A percentile compares a stretch with the other conserved stretches of the same genome.
Conservation (phyloP, 169 alveolate species). For the Cystoisospora suis region DNA sequence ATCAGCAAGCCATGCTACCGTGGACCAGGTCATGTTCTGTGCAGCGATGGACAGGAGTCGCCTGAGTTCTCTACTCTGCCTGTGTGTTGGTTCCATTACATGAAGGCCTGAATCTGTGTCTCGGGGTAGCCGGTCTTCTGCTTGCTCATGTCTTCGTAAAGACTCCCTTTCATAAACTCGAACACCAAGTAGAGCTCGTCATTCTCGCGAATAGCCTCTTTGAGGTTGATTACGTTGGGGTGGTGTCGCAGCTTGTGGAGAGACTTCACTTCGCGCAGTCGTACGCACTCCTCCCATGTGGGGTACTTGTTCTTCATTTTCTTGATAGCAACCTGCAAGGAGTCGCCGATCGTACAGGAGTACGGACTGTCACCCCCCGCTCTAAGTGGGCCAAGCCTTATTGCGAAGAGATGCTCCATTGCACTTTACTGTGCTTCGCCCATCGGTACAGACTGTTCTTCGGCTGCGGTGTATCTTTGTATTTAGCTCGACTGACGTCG, state of each 20-base stretch:
- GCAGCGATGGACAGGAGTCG: too few species aligned
- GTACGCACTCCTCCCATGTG: conserved; percentile 87
- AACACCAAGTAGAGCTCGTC: conserved; percentile 82
- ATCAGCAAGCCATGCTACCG: too few species aligned
- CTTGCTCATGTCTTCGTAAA: conserved; percentile 75
- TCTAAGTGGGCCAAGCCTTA: too few species aligned
- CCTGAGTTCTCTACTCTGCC: too few species aligned
- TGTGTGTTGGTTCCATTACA: neutral
- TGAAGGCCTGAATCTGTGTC: conserved; percentile 34
- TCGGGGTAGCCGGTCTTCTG: conserved; percentile 71
- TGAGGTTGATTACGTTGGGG: conserved; percentile 82
- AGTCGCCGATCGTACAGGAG: too few species aligned
- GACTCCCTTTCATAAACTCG: conserved; percentile 82
- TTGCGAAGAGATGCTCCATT: too few species aligned
- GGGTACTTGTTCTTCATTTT: conserved; percentile 85
- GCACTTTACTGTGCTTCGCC: too few species aligned
- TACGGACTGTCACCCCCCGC: too few species aligned
- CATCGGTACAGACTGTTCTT: too few species aligned
- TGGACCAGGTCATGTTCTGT: too few species aligned
- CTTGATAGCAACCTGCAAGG: conserved; percentile 82
- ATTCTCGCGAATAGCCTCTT: conserved; percentile 81
- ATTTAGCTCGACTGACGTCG: too few species aligned
- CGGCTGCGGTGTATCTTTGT: too few species aligned
- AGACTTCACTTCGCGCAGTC: conserved; percentile 78
- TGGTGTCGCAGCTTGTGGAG: conserved; percentile 75